Percentiles rank a stretch among this genome's conserved stretches.
phyloP scores from a whole-genome alignment of 1,139 yeast species.

The Eremothecium coryli region DNA sequence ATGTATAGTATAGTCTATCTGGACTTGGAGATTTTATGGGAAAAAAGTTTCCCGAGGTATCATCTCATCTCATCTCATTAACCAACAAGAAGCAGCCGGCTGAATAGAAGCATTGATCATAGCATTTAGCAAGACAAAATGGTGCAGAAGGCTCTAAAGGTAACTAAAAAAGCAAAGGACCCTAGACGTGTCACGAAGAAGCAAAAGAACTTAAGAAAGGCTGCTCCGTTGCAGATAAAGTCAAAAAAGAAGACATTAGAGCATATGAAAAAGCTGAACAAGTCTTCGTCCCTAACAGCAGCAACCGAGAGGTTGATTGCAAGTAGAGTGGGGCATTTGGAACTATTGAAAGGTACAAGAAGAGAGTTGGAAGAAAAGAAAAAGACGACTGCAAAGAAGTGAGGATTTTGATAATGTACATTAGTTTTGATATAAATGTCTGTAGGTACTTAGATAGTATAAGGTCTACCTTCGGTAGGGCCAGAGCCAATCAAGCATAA shows the following conservation, averaged over 20 bases:
- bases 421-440: conserved; percentile 2
- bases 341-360: conserved; percentile 84
- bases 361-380: conserved; percentile 59
- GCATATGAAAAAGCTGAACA: conserved; percentile 51
- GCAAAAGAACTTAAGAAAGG: conserved; percentile 53
- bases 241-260: conserved; percentile 45
- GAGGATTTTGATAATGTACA: conserved; percentile 3
- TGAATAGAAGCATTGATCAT: too few species aligned
- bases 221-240: conserved; percentile 67
- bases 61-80: too few species aligned
- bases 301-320: conserved; percentile 81
- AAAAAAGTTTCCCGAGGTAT: too few species aligned
- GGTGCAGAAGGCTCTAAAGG: conserved; percentile 36
- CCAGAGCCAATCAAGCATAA: conserved; percentile 55
- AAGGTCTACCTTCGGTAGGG: conserved; percentile 36
- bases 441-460: too few species aligned
- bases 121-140: too few species aligned
- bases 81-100: too few species aligned
- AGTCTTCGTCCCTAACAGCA: conserved; percentile 50
- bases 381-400: conserved; percentile 18
- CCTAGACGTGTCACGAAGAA: conserved; percentile 35
- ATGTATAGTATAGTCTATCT: too few species aligned
- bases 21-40: too few species aligned
- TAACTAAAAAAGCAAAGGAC: conserved; percentile 32
- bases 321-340: conserved; percentile 91